These are phyloP conservation scores for Mortierella sp. DNA, from an alignment of 371 early-diverging fungal genomes.

Conservation along the genomic window DNA sequence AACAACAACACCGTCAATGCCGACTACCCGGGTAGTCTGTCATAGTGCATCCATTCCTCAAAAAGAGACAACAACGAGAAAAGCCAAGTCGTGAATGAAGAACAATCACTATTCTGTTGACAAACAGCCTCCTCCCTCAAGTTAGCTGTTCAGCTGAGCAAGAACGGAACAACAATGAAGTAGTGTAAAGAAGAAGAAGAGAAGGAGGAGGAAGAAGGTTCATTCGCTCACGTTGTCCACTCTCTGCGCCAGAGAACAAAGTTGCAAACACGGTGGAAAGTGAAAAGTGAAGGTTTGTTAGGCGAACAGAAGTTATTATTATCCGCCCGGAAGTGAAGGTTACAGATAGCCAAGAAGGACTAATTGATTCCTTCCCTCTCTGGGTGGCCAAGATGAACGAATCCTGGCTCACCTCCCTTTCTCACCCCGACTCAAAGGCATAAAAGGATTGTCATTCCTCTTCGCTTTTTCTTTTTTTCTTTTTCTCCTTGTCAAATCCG, in stretches of 20 bases:
- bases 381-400: constrained; percentile 13
- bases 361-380: neutral
- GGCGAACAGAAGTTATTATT: neutral
- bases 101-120: too few species aligned
- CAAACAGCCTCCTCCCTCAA: too few species aligned
- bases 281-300: neutral
- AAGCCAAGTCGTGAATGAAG: neutral
- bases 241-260: neutral
- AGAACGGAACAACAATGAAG: neutral
- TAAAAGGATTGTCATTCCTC: constrained; percentile 25
- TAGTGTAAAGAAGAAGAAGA: neutral
- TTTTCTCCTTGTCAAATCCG: neutral
- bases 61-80: neutral
- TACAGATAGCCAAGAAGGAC: neutral
- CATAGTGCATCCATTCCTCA: neutral
- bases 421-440: constrained; percentile 4
- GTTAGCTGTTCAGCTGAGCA: too few species aligned
- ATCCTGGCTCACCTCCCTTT: constrained; percentile 32
- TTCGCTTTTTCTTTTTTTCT: constrained; percentile 5
- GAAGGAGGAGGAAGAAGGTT: neutral
- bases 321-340: neutral
- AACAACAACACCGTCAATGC: too few species aligned
- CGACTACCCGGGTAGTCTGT: neutral
- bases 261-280: neutral
- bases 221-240: neutral